These are phyloP conservation scores for Elaeagnus macrophylla DNA, from an alignment of 306 rosid genomes.

Conservation along the genomic window DNA sequence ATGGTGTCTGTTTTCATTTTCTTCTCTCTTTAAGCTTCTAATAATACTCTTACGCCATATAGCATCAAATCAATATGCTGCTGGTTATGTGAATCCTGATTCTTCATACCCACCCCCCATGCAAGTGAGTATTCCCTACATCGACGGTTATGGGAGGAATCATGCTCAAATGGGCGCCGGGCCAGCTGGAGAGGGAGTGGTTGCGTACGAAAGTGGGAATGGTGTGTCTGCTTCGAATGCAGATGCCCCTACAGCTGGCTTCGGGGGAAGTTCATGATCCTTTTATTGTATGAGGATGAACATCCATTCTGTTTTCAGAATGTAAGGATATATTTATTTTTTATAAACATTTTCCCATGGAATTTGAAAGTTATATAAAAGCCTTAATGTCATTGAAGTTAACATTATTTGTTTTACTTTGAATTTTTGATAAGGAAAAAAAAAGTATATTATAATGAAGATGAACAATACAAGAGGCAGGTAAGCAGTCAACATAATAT, in stretches of 20 bases:
- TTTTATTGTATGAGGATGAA: no score
- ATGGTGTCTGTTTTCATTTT: slow-evolving; percentile 3
- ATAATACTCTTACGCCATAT: slow-evolving; percentile 18
- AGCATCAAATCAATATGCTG: slow-evolving; percentile 39
- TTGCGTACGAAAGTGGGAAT: slow-evolving; percentile 32
- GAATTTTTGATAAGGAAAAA: no score
- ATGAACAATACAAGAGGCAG: no score
- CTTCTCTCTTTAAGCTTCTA: slow-evolving; percentile 18
- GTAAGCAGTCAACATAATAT: no score
- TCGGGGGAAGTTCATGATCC: no score
- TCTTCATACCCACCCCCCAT: slow-evolving; percentile 18
- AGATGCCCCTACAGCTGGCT: slow-evolving; percentile 26
- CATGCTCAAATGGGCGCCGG: slow-evolving; percentile 30
- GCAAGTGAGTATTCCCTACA: slow-evolving; percentile 26
- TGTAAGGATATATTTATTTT: no score
- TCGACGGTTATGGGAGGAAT: slow-evolving; percentile 42
- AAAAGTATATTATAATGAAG: no score
- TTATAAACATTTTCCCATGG: no score
- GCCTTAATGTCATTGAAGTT: no score
- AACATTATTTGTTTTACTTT: no score
- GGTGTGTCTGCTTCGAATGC: slow-evolving; percentile 8
- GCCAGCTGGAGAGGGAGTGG: slow-evolving; percentile 35
- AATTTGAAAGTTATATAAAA: no score
- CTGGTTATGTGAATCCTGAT: slow-evolving; percentile 20
- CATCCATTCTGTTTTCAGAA: no score